Base-by-base conservation (phyloP, 2,329 filamentous ascomycete species). In the Juglanconis juglandina region DNA sequence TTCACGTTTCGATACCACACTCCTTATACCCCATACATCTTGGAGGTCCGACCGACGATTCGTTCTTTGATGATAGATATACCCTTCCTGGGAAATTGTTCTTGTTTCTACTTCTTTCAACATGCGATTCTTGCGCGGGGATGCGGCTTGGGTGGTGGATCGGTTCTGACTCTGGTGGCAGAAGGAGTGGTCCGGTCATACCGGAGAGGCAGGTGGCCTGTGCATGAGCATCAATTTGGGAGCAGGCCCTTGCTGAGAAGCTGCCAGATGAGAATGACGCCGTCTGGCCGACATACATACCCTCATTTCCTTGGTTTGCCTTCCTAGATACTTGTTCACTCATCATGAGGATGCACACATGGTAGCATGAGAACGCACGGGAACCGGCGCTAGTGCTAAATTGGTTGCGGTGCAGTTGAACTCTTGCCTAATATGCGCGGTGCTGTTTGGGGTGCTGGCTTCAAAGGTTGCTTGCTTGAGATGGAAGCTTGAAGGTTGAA, bases 1-100 rank as follows among this genome's bases (percentile, higher is more conserved):
- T 24, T 53, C 53, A 39, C 56, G 50, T 41, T 60, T 60, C 47
- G 58, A 60, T 63, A 63, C 50, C 58, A 63, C 61, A 52, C 61
- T 63, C 61, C 51, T 63, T 63, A 61, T 57, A 57, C 56, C 58
- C 58, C 53, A 52, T 49, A 46, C 56, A 49, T 47, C 13, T 49
- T 55, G 53, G 58, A 48, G 37, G 32, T 58, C 58, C 54, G 48
- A 61, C 61, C 58, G 46, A 50, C 37, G 56, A 55, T 53, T 47
- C 61, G 24, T 44, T 63, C 54, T 17, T 55, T 60, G 33, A 62
- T 24, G 32, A 53, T 59, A 62, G 53, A 60, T 51, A 56, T 48
- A 48, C 51, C 35, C 41, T n/a, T 39, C 11, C 35, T 39, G 35
- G 35, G 35, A 3, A 39, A n/a, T 57, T 49, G 6, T 42, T 10